Base-by-base conservation (phyloP, 345 rosid species). In the Populus pruinosa region DNA sequence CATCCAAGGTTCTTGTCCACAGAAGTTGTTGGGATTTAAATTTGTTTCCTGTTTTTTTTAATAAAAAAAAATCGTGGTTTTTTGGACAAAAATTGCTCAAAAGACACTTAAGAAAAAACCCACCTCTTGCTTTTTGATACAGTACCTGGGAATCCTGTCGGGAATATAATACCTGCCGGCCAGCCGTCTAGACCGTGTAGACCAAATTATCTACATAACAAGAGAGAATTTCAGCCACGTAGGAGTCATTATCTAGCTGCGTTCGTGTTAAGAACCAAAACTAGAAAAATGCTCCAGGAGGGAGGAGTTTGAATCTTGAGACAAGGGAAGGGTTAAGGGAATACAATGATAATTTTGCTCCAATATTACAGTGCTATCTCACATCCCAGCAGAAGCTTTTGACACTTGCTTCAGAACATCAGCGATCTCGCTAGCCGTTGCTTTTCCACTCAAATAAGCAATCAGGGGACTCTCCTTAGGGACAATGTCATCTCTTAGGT, bases 391-490 rank as follows among this genome's bases (percentile, higher is more conserved):
- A 31, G 71, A 50, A 43, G 89, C 85, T 82, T 87, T 90, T 72
- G 81, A 68, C 47, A 90, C 84, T 72, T 83, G 88, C 70, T 86
- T 89, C 69, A 95, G 72, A 71, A 86, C 82, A 56, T 79, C 81
- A 17, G 93, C 87, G 27, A 92, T 95, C 55, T 89, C 93, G 5
- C 84, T 77, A 6, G 86, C 82, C 59, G 85, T 80, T 23, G 91
- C 87, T 4, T 79, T 83, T 35, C 80, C 90, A 18, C 84, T 84
- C 36, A 92, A 6, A 76, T 27, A 78, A n/a, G 82, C 84, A 8
- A 91, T 85, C 81, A 85, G 80, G 17, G 97, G 94, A 63, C 96
- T 91, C 61, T 91, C 91, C 25, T 70, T 66, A 0, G 98, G 99
- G 77, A 91, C 89, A 18, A 90, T 85, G 81, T 93, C 99, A 27